A percentile compares a stretch with the other conserved stretches of the same genome.
Evolutionary conservation across 2,329 filamentous ascomycete genomes (phyloP).

Genomic region (Chaetomium strumarium): DNA sequence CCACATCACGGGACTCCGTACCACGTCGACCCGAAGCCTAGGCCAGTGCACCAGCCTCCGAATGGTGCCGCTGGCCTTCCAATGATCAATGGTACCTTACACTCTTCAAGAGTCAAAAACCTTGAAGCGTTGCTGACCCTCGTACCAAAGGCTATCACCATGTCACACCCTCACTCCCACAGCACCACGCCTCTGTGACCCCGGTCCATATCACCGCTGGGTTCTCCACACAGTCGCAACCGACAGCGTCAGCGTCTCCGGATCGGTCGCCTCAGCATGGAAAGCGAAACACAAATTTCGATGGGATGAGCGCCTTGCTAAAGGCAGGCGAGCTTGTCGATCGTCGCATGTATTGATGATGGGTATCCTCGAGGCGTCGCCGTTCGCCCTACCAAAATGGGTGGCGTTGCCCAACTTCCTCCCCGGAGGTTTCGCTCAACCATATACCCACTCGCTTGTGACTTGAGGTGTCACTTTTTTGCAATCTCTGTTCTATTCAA

Average conservation of each 20-base stretch:
- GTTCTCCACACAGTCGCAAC: conserved; percentile 5
- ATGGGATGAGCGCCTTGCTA: conserved; percentile 55
- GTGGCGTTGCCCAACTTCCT: too few relatives aligned
- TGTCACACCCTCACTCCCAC: conserved; percentile 11
- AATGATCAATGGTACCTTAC: conserved; percentile 19
- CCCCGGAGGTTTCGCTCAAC: too few relatives aligned
- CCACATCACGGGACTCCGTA: conserved; percentile 1
- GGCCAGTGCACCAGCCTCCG: conserved; percentile 11
- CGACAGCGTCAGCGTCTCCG: background rate
- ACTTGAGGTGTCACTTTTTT: background rate
- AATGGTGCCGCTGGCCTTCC: conserved; percentile 9
- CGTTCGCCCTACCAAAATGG: too few relatives aligned
- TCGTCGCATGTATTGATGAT: conserved; percentile 29
- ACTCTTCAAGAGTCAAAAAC: background rate
- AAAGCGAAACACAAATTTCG: conserved; percentile 35
- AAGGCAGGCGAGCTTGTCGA: conserved; percentile 55
- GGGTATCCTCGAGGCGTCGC: too few relatives aligned
- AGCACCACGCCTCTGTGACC: conserved; percentile 3
- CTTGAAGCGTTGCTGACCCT: conserved; percentile 10
- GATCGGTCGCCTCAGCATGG: conserved; percentile 13
- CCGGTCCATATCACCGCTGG: background rate
- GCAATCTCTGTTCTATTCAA: background rate
- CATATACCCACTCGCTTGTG: background rate
- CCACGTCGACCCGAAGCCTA: conserved; percentile 16
- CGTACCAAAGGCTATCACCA: conserved; percentile 23